A percentile compares a stretch with the other conserved stretches of the same genome.
Evolutionary conservation across 305 asterid genomes (phyloP).

Genomic region (Fraxinus baroniana): DNA sequence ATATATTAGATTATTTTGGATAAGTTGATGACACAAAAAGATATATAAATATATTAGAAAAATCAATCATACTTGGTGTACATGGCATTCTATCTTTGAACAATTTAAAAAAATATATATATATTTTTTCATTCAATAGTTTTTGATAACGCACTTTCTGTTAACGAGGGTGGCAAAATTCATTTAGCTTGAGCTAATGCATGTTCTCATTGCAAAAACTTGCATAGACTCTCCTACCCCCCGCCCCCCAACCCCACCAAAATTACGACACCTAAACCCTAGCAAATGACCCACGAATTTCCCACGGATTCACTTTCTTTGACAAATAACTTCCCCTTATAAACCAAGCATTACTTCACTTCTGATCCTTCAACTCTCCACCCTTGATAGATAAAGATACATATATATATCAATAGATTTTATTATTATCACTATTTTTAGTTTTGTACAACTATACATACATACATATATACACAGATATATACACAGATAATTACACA

Average conservation of each 20-base stretch:
- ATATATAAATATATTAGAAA: background rate
- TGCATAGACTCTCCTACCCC: background rate
- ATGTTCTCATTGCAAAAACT: background rate
- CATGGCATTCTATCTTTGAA: too few species aligned
- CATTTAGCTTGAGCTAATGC: background rate
- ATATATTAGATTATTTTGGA: background rate
- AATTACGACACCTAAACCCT: background rate
- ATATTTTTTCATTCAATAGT: too few species aligned
- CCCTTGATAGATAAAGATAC: background rate
- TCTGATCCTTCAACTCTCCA: conserved; percentile 12
- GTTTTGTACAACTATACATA: background rate
- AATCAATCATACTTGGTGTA: background rate
- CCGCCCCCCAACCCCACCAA: background rate
- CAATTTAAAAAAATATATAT: too few species aligned
- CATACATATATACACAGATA: background rate
- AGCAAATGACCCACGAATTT: conserved; percentile 6
- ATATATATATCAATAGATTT: background rate
- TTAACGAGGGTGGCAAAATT: background rate
- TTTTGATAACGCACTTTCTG: too few species aligned
- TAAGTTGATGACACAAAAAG: background rate
- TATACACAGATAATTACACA: too few species aligned
- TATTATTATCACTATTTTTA: background rate
- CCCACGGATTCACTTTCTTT: conserved; percentile 43
- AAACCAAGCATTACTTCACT: background rate
- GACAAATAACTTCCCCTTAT: background rate